These are phyloP conservation scores for Alternaria sp. DNA, from an alignment of 2,329 filamentous ascomycete species.

Conservation along the genomic window DNA sequence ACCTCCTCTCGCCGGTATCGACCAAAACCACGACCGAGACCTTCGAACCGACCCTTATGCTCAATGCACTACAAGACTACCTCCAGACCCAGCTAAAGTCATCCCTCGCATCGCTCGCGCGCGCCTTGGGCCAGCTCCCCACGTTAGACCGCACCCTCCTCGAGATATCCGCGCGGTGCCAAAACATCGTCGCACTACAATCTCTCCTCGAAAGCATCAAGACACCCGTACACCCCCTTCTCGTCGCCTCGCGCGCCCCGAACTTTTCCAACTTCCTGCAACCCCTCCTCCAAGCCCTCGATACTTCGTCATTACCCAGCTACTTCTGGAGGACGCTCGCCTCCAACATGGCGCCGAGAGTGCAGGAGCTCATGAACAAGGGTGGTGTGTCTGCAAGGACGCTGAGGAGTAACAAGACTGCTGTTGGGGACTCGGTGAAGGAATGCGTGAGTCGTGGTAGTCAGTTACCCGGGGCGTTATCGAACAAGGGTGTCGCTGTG, in stretches of 20 bases:
- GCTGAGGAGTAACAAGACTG: constrained; percentile 75
- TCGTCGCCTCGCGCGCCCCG: constrained; percentile 46
- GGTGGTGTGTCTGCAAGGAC: constrained; percentile 86
- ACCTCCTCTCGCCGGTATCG: constrained; percentile 75
- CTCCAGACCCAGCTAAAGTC: constrained; percentile 81
- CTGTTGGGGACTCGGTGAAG: constrained; percentile 76
- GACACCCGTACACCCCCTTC: constrained; percentile 71
- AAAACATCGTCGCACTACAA: constrained; percentile 90
- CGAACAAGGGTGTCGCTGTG: constrained; percentile 55
- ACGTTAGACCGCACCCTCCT: constrained; percentile 79
- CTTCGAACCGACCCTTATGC: constrained; percentile 72
- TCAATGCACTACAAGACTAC: constrained; percentile 80
- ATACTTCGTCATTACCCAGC: constrained; percentile 83
- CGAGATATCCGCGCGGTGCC: constrained; percentile 83
- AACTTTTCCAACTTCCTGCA: constrained; percentile 65
- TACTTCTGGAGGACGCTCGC: constrained; percentile 96
- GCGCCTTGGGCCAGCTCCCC: constrained; percentile 79
- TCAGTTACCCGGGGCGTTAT: constrained; percentile 65
- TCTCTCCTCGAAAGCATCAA: constrained; percentile 73
- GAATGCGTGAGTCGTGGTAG: constrained; percentile 84
- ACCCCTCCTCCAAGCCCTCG: constrained; percentile 76
- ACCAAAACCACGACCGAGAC: constrained; percentile 55
- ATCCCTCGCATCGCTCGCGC: constrained; percentile 74
- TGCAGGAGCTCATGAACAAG: constrained; percentile 82
- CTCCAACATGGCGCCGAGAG: constrained; percentile 73